These are phyloP conservation scores for Talaromyces sp. DNA, from an alignment of 2,329 filamentous ascomycete species.

Conservation along the genomic window DNA sequence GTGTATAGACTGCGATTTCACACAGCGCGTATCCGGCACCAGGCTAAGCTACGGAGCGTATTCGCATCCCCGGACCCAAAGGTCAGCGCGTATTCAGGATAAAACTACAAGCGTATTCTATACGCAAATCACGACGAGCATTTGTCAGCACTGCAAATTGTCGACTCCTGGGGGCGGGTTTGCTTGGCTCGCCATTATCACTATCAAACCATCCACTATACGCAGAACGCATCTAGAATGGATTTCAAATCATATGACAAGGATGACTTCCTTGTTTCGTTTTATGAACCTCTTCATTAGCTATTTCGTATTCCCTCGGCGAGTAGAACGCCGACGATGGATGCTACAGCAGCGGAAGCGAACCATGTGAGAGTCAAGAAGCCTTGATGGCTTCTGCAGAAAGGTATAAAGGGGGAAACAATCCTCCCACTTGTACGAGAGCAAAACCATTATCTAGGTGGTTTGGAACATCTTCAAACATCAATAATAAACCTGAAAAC, in stretches of 20 bases:
- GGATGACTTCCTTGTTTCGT: not conserved
- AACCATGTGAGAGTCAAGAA: not conserved
- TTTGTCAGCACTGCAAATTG: not conserved
- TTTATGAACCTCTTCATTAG: not conserved
- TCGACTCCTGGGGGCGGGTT: not conserved
- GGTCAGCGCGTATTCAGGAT: not conserved
- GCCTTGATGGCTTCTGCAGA: not conserved
- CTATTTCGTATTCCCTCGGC: not conserved
- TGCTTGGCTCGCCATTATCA: not conserved
- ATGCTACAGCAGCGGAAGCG: not conserved
- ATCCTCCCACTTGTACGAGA: not conserved
- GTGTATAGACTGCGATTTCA: not conserved
- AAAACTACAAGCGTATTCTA: not conserved
- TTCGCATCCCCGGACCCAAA: not conserved
- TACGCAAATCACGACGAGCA: not conserved
- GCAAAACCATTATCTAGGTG: not conserved
- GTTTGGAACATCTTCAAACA: not conserved
- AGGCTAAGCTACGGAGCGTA: not conserved
- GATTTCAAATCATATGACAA: not conserved
- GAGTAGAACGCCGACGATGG: not conserved
- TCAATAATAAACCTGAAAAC: not conserved
- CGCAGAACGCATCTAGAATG: not conserved
- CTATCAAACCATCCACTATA: not conserved
- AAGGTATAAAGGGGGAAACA: not conserved
- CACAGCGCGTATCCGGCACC: not conserved